A percentile compares a stretch with the other conserved stretches of the same genome.
These are phyloP conservation scores for Lomentospora prolificans DNA, from an alignment of 2,329 filamentous ascomycete genomes.

Conservation along the genomic window DNA sequence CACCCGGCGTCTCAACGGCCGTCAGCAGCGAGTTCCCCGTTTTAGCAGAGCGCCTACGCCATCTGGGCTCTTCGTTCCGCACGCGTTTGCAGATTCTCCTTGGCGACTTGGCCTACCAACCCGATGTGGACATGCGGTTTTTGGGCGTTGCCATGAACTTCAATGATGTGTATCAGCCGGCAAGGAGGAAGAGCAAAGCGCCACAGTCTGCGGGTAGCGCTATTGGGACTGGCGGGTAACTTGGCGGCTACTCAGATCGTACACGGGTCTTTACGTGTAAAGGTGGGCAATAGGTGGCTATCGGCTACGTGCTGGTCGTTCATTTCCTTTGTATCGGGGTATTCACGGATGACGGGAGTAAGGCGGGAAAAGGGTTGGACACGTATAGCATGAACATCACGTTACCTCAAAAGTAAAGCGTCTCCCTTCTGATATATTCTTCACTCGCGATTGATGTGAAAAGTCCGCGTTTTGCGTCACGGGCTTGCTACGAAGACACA, in stretches of 20 bases:
- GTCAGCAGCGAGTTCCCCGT: conserved; percentile 54
- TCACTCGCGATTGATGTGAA: too few relatives aligned
- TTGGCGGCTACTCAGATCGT: background rate
- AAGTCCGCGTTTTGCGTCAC: too few relatives aligned
- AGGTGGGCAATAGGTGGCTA: too few relatives aligned
- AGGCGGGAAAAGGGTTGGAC: background rate
- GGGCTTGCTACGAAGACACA: too few relatives aligned
- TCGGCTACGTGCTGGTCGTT: too few relatives aligned
- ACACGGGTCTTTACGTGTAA: background rate
- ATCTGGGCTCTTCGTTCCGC: conserved; percentile 67
- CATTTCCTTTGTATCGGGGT: background rate
- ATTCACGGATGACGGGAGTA: background rate
- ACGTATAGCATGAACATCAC: background rate
- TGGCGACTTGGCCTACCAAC: conserved; percentile 85
- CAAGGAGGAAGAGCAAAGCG: conserved; percentile 49
- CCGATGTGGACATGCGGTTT: conserved; percentile 92
- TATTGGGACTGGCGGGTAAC: background rate
- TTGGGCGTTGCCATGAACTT: conserved; percentile 98
- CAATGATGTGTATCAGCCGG: conserved; percentile 87
- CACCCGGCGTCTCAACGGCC: conserved; percentile 11
- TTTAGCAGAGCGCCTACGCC: conserved; percentile 61
- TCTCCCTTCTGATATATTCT: background rate
- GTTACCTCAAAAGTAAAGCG: background rate
- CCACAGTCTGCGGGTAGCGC: conserved; percentile 14
- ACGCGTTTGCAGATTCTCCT: conserved; percentile 69